Conservation (phyloP, 305 asterid species). For the Coffea humblotiana region DNA sequence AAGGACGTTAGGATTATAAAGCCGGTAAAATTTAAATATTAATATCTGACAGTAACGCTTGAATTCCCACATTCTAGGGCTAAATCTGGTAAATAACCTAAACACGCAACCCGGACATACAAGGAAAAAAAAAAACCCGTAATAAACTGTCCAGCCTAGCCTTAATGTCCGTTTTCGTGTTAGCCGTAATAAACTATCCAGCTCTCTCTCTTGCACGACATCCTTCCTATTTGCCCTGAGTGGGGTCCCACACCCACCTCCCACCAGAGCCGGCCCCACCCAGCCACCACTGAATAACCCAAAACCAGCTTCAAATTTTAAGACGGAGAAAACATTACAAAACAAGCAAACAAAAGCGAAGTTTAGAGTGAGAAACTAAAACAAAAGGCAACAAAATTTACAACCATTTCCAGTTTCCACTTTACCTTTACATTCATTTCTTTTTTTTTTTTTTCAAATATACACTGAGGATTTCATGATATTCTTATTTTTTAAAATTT, state of each 20-base stretch:
- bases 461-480: neutral
- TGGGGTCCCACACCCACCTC: slow-evolving; percentile 16
- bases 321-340: neutral
- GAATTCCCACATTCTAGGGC: neutral
- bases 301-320: slow-evolving; percentile 3
- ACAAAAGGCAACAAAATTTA: neutral
- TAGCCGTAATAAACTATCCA: neutral
- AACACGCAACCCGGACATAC: neutral
- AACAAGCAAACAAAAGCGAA: slow-evolving; percentile 4
- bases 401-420: slow-evolving; percentile 15
- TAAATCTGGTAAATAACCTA: slow-evolving; percentile 2
- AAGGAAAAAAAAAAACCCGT: slow-evolving; percentile 1
- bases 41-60: neutral
- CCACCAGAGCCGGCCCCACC: neutral
- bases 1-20: too few relatives aligned
- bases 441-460: neutral
- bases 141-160: neutral
- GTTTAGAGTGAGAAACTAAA: slow-evolving; percentile 31
- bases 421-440: slow-evolving; percentile 10
- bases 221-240: neutral
- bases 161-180: slow-evolving; percentile 30
- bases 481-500: neutral
- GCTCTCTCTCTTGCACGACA: neutral
- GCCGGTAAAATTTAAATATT: neutral
- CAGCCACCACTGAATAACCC: neutral